phyloP scores from a whole-genome alignment of 2,329 filamentous ascomycete genomes.

The Ceratocystis variospora region DNA sequence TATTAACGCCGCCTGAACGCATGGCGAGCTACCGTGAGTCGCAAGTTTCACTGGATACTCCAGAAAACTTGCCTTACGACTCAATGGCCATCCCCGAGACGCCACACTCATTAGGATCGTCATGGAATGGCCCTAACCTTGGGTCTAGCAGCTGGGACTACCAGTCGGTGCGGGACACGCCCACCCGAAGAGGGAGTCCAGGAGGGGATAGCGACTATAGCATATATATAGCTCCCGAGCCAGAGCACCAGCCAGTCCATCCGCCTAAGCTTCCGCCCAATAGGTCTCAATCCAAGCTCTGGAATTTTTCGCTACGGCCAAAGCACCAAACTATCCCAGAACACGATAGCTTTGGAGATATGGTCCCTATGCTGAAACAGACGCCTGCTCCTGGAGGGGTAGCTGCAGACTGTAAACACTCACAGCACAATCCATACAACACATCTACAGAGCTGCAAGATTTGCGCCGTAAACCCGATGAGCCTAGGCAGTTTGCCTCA shows the following conservation, averaged over 20 bases:
- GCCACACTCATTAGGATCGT: neutral
- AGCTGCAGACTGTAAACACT: neutral
- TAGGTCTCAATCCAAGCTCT: neutral
- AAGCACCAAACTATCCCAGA: slow-evolving; percentile 7
- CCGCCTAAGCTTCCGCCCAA: neutral
- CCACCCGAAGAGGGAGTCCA: neutral
- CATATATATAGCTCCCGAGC: neutral
- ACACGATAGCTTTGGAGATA: neutral
- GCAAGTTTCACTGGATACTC: slow-evolving; percentile 3
- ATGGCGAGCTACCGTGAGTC: neutral
- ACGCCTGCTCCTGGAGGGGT: neutral
- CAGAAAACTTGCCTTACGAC: neutral
- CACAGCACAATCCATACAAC: neutral
- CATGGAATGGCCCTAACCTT: neutral
- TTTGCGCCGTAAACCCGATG: neutral
- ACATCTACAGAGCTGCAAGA: neutral
- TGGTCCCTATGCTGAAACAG: slow-evolving; percentile 6
- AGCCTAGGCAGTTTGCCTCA: neutral
- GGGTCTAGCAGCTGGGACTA: neutral
- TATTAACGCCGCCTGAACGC: slow-evolving; percentile 11
- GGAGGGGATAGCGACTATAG: neutral
- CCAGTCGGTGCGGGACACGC: neutral
- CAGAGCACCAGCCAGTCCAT: neutral
- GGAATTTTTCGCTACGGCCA: neutral
- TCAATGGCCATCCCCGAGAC: neutral